These are phyloP conservation scores for Funneliformis caledonium DNA, from an alignment of 371 early-diverging fungal genomes.

Conservation along the genomic window DNA sequence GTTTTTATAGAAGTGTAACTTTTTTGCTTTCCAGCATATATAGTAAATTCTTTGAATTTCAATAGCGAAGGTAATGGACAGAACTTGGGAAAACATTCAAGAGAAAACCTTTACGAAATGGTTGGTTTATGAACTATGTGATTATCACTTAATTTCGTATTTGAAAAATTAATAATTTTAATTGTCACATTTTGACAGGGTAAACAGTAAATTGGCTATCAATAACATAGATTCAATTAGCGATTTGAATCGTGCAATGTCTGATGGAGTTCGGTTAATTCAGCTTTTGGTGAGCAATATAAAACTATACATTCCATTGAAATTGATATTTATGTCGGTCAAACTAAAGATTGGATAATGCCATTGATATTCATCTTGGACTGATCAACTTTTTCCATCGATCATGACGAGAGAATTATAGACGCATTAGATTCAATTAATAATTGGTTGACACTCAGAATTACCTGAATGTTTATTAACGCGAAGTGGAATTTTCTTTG, in stretches of 20 bases:
- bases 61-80: constrained; percentile 65
- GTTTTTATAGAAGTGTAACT: background rate
- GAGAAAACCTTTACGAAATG: constrained; percentile 89
- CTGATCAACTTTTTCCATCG: background rate
- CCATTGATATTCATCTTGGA: background rate
- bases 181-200: constrained; percentile 68
- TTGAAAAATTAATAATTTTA: background rate
- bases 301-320: background rate
- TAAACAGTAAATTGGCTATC: constrained; percentile 85
- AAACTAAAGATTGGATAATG: background rate
- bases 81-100: constrained; percentile 86
- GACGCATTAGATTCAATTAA: background rate
- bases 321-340: background rate
- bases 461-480: background rate
- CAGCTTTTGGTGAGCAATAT: constrained; percentile 72
- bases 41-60: background rate
- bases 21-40: background rate
- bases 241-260: constrained; percentile 72
- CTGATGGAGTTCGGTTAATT: constrained; percentile 86
- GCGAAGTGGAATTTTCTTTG: background rate
- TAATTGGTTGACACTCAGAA: background rate
- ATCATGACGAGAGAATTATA: background rate
- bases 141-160: too few species aligned
- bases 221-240: constrained; percentile 64
- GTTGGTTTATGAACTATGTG: background rate